Conservation (phyloP, 2,329 filamentous ascomycete genomes). For the Talaromyces sp. region DNA sequence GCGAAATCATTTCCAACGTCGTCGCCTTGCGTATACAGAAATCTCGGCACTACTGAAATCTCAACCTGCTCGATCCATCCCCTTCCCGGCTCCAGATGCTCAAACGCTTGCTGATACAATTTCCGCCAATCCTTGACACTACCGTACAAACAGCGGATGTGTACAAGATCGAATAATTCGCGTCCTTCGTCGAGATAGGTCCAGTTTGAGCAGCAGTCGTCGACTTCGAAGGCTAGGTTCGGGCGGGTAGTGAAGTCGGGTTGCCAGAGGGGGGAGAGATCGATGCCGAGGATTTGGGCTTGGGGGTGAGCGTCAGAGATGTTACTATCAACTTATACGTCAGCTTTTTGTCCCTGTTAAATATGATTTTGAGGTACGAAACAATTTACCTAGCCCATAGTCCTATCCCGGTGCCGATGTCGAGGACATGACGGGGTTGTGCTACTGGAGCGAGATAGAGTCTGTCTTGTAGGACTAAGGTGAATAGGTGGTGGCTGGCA, state of each 20-base stretch:
- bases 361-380: neutral
- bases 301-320: constrained; percentile 31
- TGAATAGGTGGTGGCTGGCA: constrained; percentile 27
- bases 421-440: constrained; percentile 27
- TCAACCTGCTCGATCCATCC: constrained; percentile 41
- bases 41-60: constrained; percentile 35
- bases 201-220: constrained; percentile 37
- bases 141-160: constrained; percentile 39
- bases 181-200: constrained; percentile 27
- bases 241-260: constrained; percentile 20
- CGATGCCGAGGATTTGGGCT: constrained; percentile 35
- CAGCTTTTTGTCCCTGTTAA: neutral
- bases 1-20: constrained; percentile 21
- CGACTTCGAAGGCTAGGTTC: constrained; percentile 33
- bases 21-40: constrained; percentile 15
- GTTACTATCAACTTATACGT: constrained; percentile 4
- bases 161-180: constrained; percentile 42
- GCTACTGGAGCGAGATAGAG: constrained; percentile 28
- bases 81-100: constrained; percentile 33
- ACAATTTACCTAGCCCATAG: constrained; percentile 30
- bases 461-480: constrained; percentile 25
- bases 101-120: constrained; percentile 34
- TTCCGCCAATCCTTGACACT: constrained; percentile 32
- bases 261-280: constrained; percentile 33
- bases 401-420: constrained; percentile 33